A percentile compares a stretch with the other conserved stretches of the same genome.
Conservation (phyloP, 345 rosid species). For the Syzygium aqueum region DNA sequence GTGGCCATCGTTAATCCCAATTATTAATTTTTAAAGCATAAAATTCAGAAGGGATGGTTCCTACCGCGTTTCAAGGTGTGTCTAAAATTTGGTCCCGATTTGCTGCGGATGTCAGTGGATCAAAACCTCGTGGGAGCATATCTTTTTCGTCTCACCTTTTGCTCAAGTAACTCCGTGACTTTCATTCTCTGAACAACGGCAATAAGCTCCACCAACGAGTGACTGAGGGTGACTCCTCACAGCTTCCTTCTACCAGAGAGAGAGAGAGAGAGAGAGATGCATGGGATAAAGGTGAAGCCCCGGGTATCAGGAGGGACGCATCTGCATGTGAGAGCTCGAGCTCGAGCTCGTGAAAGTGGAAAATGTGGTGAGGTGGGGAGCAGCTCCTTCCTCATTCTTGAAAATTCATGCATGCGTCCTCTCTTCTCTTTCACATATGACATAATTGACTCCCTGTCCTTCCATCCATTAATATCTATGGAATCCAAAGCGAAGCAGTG, state of each 20-base stretch:
- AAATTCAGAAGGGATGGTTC: background rate
- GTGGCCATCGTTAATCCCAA: background rate
- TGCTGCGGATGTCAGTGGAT: background rate
- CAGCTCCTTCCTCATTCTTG: background rate
- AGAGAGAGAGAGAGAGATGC: background rate
- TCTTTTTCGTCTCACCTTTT: background rate
- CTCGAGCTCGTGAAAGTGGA: constrained; percentile 3
- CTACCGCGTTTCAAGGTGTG: background rate
- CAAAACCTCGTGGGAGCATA: background rate
- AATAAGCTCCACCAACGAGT: background rate
- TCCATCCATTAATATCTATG: background rate
- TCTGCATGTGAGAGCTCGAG: background rate
- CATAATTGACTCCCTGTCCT: background rate
- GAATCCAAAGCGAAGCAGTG: background rate
- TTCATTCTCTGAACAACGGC: background rate
- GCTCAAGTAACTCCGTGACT: background rate
- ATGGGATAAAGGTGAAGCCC: constrained; percentile 5
- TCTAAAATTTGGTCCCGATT: background rate
- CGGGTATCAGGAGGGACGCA: background rate
- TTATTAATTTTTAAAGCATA: background rate
- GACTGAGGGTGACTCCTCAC: background rate
- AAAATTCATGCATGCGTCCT: background rate
- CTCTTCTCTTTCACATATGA: background rate
- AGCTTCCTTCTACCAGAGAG: background rate
- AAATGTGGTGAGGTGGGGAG: constrained; percentile 8